Evolutionary conservation across 1,139 yeast genomes (phyloP).

Genomic region (Casaregolazyma lundiana): DNA sequence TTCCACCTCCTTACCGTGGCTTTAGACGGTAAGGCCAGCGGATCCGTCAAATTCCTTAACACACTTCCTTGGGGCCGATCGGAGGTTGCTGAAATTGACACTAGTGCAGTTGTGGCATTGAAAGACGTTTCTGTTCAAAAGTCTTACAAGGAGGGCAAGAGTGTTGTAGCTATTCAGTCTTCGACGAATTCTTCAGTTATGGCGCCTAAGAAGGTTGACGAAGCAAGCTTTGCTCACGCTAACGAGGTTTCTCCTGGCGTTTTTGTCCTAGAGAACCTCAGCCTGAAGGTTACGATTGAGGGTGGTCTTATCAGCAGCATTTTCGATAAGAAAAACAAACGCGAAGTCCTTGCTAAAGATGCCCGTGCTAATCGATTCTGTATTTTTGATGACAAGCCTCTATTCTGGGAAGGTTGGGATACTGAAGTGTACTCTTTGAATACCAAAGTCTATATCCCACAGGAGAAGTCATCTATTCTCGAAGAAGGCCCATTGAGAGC

Average conservation of each 20-base stretch:
- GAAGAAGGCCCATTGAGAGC: constrained; percentile 54
- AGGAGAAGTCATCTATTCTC: constrained; percentile 41
- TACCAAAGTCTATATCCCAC: constrained; percentile 46
- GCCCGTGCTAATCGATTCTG: constrained; percentile 68
- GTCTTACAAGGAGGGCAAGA: constrained; percentile 6
- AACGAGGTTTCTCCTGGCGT: constrained; percentile 34
- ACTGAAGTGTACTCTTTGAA: constrained; percentile 80
- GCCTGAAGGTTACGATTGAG: constrained; percentile 51
- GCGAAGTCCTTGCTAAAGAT: constrained; percentile 61
- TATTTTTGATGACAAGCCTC: constrained; percentile 79
- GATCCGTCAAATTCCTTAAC: constrained; percentile 31
- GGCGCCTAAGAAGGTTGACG: constrained; percentile 4
- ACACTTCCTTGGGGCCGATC: constrained; percentile 67
- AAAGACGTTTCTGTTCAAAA: background rate
- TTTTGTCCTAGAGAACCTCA: constrained; percentile 48
- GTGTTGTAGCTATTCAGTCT: background rate
- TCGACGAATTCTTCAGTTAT: background rate
- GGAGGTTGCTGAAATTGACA: constrained; percentile 45
- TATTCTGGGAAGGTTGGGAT: constrained; percentile 93
- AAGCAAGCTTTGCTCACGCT: constrained; percentile 26
- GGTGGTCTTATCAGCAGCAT: constrained; percentile 63
- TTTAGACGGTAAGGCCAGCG: constrained; percentile 24
- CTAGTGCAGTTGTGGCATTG: constrained; percentile 11
- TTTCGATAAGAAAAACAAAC: constrained; percentile 50
- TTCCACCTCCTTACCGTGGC: constrained; percentile 51